phyloP scores from a whole-genome alignment of 139 green algal genomes.

The Chlamydomonas sp. region DNA sequence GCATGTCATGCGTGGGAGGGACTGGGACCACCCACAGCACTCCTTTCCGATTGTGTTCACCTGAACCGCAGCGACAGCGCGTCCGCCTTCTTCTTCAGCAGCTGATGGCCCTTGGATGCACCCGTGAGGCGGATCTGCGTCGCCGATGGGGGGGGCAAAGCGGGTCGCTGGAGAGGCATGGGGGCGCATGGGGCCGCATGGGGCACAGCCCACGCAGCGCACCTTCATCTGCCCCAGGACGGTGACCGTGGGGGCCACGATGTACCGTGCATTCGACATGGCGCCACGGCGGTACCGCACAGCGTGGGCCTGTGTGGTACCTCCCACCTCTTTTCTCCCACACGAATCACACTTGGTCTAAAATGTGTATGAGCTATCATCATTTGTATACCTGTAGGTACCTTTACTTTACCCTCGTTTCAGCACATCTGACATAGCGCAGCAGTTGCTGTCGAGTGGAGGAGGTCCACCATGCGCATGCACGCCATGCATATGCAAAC shows the following conservation, averaged over 20 bases:
- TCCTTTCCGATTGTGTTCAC: no score
- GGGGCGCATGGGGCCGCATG: background rate
- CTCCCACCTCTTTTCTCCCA: no score
- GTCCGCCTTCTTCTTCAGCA: constrained; percentile 99
- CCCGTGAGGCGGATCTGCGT: constrained; percentile 86
- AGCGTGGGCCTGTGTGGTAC: no score
- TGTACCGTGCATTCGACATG: constrained; percentile 28
- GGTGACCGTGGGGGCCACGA: constrained; percentile 86
- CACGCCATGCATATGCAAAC: no score
- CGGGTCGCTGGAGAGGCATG: background rate
- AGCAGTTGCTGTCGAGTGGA: background rate
- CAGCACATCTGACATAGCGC: background rate
- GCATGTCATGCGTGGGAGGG: background rate
- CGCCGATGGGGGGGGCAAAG: constrained; percentile 21
- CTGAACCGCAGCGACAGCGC: constrained; percentile 84
- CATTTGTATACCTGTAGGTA: background rate
- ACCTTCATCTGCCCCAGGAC: constrained; percentile 10
- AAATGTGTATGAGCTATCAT: background rate
- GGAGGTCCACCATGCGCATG: no score
- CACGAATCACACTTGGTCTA: background rate
- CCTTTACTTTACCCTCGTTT: background rate
- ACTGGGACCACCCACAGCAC: no score
- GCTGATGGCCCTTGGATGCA: constrained; percentile 87
- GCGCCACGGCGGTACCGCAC: no score
- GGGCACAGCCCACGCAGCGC: background rate